These are phyloP conservation scores for Haplosporangium sp. DNA, from an alignment of 371 early-diverging fungal species.

Conservation along the genomic window DNA sequence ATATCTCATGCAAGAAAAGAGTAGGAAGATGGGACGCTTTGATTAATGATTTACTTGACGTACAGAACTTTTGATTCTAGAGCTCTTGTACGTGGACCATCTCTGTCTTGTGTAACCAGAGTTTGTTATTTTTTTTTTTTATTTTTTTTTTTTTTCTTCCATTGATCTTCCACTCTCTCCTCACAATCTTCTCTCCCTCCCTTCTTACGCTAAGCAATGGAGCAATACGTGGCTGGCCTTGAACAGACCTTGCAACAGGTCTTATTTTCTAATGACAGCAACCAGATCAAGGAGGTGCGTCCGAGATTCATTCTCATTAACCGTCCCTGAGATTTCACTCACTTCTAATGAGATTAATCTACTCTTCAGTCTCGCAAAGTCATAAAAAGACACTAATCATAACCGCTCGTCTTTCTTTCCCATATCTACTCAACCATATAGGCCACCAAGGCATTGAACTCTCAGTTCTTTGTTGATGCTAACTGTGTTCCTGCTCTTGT, in stretches of 20 bases:
- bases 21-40: no score
- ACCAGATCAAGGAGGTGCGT: constrained; percentile 45
- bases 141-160: background rate
- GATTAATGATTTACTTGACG: no score
- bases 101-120: background rate
- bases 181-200: constrained; percentile 1
- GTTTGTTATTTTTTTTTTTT: constrained; percentile 7
- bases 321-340: background rate
- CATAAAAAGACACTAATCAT: background rate
- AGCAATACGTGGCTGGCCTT: constrained; percentile 40
- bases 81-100: background rate
- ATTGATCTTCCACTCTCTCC: background rate
- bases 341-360: background rate
- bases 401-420: background rate
- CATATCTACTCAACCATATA: constrained; percentile 10
- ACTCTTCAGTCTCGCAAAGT: background rate
- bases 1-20: no score
- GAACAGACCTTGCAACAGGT: constrained; percentile 50
- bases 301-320: background rate
- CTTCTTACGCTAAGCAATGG: constrained; percentile 19
- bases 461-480: constrained; percentile 72
- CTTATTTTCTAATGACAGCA: constrained; percentile 44
- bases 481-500: constrained; percentile 80
- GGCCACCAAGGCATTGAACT: constrained; percentile 76
- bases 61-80: no score